These are phyloP conservation scores for Madurella mycetomatis DNA, from an alignment of 2,329 filamentous ascomycete genomes.

Conservation along the genomic window DNA sequence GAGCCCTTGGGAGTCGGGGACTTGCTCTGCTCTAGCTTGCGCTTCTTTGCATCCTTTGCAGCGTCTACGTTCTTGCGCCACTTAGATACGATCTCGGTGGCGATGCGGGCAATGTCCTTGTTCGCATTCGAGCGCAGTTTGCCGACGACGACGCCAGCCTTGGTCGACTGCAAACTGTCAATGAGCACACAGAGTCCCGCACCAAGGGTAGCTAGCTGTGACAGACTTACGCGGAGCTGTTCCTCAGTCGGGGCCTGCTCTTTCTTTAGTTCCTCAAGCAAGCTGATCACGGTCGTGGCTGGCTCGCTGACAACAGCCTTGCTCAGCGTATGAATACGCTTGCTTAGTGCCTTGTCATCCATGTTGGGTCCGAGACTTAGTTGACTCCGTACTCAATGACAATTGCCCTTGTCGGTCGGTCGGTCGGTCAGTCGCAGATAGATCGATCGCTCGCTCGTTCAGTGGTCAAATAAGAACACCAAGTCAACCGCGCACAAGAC, in stretches of 20 bases:
- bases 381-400: too few relatives aligned
- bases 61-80: slow-evolving; percentile 77
- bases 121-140: slow-evolving; percentile 72
- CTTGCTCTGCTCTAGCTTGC: slow-evolving; percentile 33
- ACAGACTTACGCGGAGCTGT: slow-evolving; percentile 65
- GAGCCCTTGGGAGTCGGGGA: slow-evolving; percentile 44
- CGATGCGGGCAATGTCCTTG: slow-evolving; percentile 73
- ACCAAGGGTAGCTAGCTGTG: background rate
- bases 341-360: slow-evolving; percentile 77
- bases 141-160: slow-evolving; percentile 84
- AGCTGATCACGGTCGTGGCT: slow-evolving; percentile 62
- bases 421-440: background rate
- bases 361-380: slow-evolving; percentile 40
- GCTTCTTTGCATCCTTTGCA: slow-evolving; percentile 46
- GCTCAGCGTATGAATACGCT: slow-evolving; percentile 70
- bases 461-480: background rate
- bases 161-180: slow-evolving; percentile 59
- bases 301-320: slow-evolving; percentile 79
- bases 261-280: slow-evolving; percentile 75
- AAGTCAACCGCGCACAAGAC: too few relatives aligned
- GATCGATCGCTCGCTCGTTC: background rate
- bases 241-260: slow-evolving; percentile 84
- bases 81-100: slow-evolving; percentile 78
- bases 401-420: background rate
- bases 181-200: background rate